These are phyloP conservation scores for Solanum medicagineum DNA, from an alignment of 257 asterid species.

Conservation along the genomic window DNA sequence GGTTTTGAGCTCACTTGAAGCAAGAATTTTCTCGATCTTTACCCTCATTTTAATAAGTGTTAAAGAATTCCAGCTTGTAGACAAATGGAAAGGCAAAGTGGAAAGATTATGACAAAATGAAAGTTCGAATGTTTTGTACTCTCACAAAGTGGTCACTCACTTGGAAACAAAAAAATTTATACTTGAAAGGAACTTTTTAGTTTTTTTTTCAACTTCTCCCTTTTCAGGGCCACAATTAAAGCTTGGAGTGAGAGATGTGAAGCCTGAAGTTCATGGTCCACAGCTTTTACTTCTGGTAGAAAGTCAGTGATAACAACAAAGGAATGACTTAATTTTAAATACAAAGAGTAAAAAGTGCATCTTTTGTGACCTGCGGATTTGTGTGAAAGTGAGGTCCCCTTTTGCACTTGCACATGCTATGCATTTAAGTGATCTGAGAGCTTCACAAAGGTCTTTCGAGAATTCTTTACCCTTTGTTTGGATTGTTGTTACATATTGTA, in stretches of 20 bases:
- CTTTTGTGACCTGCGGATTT: neutral
- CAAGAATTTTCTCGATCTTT: neutral
- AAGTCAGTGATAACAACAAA: conserved; percentile 1
- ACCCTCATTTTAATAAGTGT: neutral
- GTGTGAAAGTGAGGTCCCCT: conserved; percentile 1
- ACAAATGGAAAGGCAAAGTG: neutral
- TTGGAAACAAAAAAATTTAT: neutral
- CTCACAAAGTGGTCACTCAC: conserved; percentile 17
- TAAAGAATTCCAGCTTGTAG: neutral
- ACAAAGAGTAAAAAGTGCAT: neutral
- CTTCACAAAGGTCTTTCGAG: neutral
- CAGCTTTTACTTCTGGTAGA: conserved; percentile 14
- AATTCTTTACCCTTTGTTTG: neutral
- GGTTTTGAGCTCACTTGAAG: neutral
- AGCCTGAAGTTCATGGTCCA: conserved; percentile 15
- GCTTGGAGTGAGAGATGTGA: neutral
- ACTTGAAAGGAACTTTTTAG: neutral
- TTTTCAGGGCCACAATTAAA: conserved; percentile 13
- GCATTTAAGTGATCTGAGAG: conserved; percentile 11
- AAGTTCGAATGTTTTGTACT: neutral
- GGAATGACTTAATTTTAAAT: conserved; percentile 8
- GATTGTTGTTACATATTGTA: no score
- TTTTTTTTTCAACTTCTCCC: neutral
- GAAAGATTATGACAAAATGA: neutral
- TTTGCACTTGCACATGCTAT: conserved; percentile 33